A percentile compares a stretch with the other conserved stretches of the same genome.
Conservation (phyloP, 768 basidiomycete species). For the Cystofilobasidium capitatum region DNA sequence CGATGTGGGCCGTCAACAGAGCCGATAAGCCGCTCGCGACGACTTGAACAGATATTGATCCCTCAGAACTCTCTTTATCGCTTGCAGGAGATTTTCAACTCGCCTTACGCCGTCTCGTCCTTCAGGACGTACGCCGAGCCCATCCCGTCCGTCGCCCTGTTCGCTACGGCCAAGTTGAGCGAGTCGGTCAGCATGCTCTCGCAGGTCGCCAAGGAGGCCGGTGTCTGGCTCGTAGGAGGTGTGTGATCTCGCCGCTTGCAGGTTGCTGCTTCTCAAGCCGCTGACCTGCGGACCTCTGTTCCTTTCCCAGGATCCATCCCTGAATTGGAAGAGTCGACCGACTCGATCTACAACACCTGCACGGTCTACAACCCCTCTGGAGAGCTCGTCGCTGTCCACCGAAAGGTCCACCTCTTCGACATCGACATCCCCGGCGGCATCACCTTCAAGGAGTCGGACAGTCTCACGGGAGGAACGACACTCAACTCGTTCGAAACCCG, state of each 20-base stretch:
- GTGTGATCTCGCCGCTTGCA: constrained; percentile 14
- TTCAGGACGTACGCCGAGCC: constrained; percentile 76
- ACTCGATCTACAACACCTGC: constrained; percentile 82
- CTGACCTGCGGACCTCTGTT: not conserved
- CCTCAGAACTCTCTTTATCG: too few species aligned
- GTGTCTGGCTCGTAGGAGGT: constrained; percentile 91
- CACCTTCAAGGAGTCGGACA: constrained; percentile 58
- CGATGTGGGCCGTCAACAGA: too few species aligned
- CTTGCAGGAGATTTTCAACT: constrained; percentile 43
- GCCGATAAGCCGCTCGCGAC: too few species aligned
- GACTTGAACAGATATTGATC: too few species aligned
- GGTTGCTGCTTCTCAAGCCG: not conserved
- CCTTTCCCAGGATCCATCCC: constrained; percentile 87
- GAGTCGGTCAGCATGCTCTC: constrained; percentile 77
- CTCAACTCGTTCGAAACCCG: constrained; percentile 82
- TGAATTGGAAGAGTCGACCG: constrained; percentile 54
- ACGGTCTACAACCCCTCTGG: constrained; percentile 80
- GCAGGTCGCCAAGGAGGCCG: constrained; percentile 62
- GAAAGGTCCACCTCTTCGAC: constrained; percentile 94
- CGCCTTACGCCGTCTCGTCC: constrained; percentile 45
- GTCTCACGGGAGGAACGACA: constrained; percentile 62
- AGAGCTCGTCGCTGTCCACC: constrained; percentile 72
- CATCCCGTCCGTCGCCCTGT: constrained; percentile 15
- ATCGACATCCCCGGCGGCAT: constrained; percentile 62
- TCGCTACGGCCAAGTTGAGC: constrained; percentile 25